phyloP scores from a whole-genome alignment of 2,329 filamentous ascomycete genomes.

The Colletotrichum noveboracense region DNA sequence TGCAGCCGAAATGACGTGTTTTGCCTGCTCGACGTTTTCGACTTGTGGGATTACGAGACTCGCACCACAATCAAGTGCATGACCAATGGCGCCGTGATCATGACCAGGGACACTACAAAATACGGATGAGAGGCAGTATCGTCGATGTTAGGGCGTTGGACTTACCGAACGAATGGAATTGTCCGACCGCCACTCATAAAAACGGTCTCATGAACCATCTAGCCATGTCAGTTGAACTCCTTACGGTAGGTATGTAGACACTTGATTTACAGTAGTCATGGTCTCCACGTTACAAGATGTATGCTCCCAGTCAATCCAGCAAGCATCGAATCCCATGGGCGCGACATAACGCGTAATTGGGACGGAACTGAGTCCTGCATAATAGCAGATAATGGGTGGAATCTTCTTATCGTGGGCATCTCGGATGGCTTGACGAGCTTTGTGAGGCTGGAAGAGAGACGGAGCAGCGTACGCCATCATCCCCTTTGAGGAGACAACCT shows the following conservation, averaged over 20 bases:
- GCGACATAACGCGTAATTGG: conserved; percentile 46
- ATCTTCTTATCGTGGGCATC: conserved; percentile 52
- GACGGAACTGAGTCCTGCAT: conserved; percentile 42
- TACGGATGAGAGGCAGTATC: neutral
- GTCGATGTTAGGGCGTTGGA: neutral
- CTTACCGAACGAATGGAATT: conserved; percentile 45
- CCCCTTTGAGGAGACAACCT: conserved; percentile 5
- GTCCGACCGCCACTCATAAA: conserved; percentile 50
- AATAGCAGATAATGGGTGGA: conserved; percentile 45
- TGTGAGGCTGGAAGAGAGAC: conserved; percentile 51
- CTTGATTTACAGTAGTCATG: conserved; percentile 40
- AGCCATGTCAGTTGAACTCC: neutral
- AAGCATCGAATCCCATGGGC: conserved; percentile 45
- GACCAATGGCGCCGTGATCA: conserved; percentile 52
- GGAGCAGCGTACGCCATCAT: conserved; percentile 48
- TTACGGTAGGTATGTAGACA: neutral
- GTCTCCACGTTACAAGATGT: conserved; percentile 49
- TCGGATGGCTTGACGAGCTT: conserved; percentile 46
- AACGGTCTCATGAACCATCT: conserved; percentile 50
- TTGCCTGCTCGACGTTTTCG: conserved; percentile 50
- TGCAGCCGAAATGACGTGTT: conserved; percentile 44
- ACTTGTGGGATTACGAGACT: conserved; percentile 51
- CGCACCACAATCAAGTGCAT: conserved; percentile 52
- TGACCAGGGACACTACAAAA: conserved; percentile 43
- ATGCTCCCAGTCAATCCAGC: conserved; percentile 56